Evolutionary conservation across 176 grass and related monocot species (phyloP), one percentile per base, ranked within the genome.

Genomic region (Carex kokanica): DNA sequence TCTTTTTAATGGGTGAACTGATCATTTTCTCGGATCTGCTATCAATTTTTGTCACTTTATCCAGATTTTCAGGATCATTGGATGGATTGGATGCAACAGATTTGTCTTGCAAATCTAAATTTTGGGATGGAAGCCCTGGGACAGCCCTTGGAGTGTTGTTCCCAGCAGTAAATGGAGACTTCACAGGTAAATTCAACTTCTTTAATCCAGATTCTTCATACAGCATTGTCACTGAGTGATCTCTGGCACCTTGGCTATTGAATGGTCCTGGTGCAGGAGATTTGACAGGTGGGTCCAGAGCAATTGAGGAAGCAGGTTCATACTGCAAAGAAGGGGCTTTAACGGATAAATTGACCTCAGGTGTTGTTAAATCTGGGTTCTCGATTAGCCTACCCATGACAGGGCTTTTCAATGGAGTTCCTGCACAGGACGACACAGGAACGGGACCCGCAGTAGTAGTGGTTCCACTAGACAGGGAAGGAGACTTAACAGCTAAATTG

Each of bases 281-380:
- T 61, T 75, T 64, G 83, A 85, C 59, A 67, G 81, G 79, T n/a
- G 74, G 47, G 86, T 87, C 38, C 85, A 56, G 84, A 87, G 60
- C 75, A 67, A 55, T 64, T 73, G 83, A 73, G 74, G 78, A 55
- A 73, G 64, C 11, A 43, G 41, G 78, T 71, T 53, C 74, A 80
- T 14, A 27, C 49, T 77, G 73, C 73, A 31, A 53, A 15, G 23
- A 75, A 17, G 45, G 49, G 11, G 23, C 64, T 60, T 61, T 53
- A 18, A 77, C 13, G 0, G 73, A 47, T 77, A 77, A 54, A 77
- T 55, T 54, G 73, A 77, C 24, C 73, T 54, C 73, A 77, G 13
- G 73, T 77, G 24, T 32, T 55, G 47, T 24, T 49, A 52, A 29
- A 32, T 31, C 73, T 56, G 73, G 24, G 49, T 78, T 56, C 51